phyloP scores from a whole-genome alignment of 495 filamentous ascomycete genomes.

The Aspergillus asperescens region DNA sequence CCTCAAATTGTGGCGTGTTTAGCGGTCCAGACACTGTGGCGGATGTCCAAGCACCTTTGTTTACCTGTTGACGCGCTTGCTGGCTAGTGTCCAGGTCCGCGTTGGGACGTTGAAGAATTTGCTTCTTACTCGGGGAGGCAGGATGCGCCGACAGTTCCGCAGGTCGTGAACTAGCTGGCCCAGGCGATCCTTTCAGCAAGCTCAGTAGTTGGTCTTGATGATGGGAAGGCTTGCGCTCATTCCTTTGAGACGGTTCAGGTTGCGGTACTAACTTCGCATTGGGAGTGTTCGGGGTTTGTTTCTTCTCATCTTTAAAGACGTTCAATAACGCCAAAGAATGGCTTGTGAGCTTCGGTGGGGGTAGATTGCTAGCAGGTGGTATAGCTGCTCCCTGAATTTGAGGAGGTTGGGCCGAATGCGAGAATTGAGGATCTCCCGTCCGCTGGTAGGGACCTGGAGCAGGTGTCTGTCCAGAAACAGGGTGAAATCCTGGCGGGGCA shows the following conservation, averaged over 20 bases:
- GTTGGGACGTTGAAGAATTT: slow-evolving; percentile 36
- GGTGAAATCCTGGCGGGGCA: slow-evolving; percentile 9
- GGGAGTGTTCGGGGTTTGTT: slow-evolving; percentile 29
- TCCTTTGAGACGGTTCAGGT: slow-evolving; percentile 15
- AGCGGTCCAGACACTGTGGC: slow-evolving; percentile 50
- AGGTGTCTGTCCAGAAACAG: slow-evolving; percentile 17
- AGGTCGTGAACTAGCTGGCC: slow-evolving; percentile 21
- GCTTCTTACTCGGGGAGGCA: slow-evolving; percentile 24
- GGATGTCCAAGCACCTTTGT: slow-evolving; percentile 24
- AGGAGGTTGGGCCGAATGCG: slow-evolving; percentile 34
- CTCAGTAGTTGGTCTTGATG: slow-evolving; percentile 39
- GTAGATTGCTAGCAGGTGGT: slow-evolving; percentile 53
- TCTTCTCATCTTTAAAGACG: slow-evolving; percentile 52
- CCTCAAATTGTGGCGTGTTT: slow-evolving; percentile 46
- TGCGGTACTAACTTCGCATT: slow-evolving; percentile 28
- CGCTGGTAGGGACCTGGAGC: slow-evolving; percentile 46
- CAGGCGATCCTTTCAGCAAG: slow-evolving; percentile 30
- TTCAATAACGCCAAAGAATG: slow-evolving; percentile 61
- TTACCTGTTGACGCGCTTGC: slow-evolving; percentile 10
- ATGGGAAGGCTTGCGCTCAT: slow-evolving; percentile 29
- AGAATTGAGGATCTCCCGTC: slow-evolving; percentile 49
- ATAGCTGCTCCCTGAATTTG: slow-evolving; percentile 42
- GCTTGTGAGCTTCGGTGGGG: slow-evolving; percentile 56
- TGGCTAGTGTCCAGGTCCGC: slow-evolving; percentile 17
- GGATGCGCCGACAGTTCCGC: slow-evolving; percentile 34